Percentiles rank a stretch among this genome's conserved stretches.
These are phyloP conservation scores for Allium cepa DNA, from an alignment of 106 monocot genomes.

Conservation along the genomic window DNA sequence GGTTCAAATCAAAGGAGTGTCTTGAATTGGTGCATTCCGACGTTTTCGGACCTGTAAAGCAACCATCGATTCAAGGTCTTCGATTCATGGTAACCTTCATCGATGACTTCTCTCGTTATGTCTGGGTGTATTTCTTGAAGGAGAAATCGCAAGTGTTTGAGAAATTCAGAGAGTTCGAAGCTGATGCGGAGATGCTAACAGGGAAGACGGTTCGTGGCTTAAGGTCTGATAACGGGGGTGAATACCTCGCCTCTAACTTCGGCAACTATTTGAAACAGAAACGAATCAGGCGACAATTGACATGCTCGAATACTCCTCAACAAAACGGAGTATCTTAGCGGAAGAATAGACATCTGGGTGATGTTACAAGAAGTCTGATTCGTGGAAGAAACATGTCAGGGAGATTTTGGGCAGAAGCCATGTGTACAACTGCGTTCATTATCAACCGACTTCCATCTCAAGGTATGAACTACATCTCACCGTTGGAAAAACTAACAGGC, in stretches of 20 bases:
- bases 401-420: not conserved
- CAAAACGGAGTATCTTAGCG: not conserved
- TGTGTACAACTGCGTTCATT: not conserved
- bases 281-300: not conserved
- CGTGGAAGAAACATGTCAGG: not conserved
- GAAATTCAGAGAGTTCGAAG: not conserved
- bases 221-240: not conserved
- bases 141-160: not conserved
- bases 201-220: not conserved
- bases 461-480: not conserved
- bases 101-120: not conserved
- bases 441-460: not conserved
- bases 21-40: not conserved
- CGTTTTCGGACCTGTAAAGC: not conserved
- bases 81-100: not conserved
- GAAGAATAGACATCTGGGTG: not conserved
- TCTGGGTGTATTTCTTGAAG: not conserved
- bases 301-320: not conserved
- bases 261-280: not conserved
- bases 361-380: not conserved
- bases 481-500: not conserved
- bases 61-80: not conserved
- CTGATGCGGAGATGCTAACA: not conserved
- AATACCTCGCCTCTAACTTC: not conserved
- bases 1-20: not conserved